Percentiles rank a stretch among this genome's conserved stretches.
These are phyloP conservation scores for Tetrapyrgos nigripes DNA, from an alignment of 1,284 basidiomycete species.

Conservation along the genomic window DNA sequence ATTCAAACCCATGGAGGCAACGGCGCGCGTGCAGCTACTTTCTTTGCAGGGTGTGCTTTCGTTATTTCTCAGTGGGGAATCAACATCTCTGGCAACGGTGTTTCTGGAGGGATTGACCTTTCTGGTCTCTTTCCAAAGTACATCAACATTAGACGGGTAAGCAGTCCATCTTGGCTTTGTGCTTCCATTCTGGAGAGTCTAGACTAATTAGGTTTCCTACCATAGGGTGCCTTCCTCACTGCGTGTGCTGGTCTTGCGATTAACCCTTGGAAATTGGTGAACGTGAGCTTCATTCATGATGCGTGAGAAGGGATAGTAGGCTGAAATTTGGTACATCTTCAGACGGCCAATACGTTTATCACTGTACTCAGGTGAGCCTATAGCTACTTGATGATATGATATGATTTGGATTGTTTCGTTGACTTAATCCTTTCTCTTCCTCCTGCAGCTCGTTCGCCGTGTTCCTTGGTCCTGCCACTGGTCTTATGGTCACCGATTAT, in stretches of 20 bases:
- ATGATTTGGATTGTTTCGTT: no score
- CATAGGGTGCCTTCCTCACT: background rate
- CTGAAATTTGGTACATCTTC: no score
- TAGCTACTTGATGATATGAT: background rate
- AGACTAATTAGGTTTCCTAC: background rate
- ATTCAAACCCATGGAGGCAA: background rate
- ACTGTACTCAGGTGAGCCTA: constrained; percentile 2
- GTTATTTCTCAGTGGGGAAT: constrained; percentile 4
- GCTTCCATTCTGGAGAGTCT: no score
- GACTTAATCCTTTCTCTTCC: no score
- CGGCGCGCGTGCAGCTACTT: background rate
- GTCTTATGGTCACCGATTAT: constrained; percentile 7
- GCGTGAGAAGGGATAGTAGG: no score
- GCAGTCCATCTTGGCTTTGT: background rate
- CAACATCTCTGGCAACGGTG: constrained; percentile 1
- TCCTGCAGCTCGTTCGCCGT: constrained; percentile 3
- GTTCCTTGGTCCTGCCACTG: constrained; percentile 6
- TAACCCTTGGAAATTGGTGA: background rate
- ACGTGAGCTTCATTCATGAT: background rate
- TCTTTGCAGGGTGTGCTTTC: constrained; percentile 2
- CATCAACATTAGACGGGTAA: background rate
- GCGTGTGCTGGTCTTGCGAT: background rate
- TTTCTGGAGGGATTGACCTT: background rate
- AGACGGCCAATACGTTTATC: constrained; percentile 3
- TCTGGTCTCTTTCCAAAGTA: background rate